Conservation (phyloP, 2,329 filamentous ascomycete species). For the Aspergillus fijiensis region DNA sequence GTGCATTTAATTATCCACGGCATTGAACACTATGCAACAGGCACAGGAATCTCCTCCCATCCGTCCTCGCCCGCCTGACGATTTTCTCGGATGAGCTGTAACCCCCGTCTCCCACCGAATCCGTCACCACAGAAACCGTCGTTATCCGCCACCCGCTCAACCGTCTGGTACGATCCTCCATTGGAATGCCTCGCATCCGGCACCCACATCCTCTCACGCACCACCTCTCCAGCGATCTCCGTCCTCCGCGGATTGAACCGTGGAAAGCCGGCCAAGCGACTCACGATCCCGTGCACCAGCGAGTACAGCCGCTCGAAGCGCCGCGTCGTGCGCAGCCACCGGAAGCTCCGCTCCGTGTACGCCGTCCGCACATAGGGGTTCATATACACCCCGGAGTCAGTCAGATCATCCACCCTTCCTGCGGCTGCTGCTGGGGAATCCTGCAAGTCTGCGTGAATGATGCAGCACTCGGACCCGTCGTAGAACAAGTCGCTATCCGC, state of each 20-base stretch:
- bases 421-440: conserved; percentile 20
- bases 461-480: conserved; percentile 65
- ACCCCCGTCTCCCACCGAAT: conserved; percentile 36
- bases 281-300: conserved; percentile 58
- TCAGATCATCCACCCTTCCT: conserved; percentile 25
- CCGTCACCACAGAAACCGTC: conserved; percentile 38
- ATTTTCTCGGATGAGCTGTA: conserved; percentile 38
- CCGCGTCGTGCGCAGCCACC: conserved; percentile 58
- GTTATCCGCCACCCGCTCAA: conserved; percentile 32
- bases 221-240: conserved; percentile 57
- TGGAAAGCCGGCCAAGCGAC: conserved; percentile 56
- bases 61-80: conserved; percentile 35
- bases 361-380: conserved; percentile 74
- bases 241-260: conserved; percentile 59
- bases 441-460: conserved; percentile 52
- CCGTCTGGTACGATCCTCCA: conserved; percentile 31
- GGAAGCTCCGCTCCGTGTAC: conserved; percentile 58
- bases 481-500: conserved; percentile 59
- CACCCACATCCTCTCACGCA: conserved; percentile 34
- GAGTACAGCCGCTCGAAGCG: conserved; percentile 66
- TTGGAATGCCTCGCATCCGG: conserved; percentile 20
- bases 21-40: not conserved
- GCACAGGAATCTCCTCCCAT: conserved; percentile 27
- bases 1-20: no score
- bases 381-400: conserved; percentile 63